Evolutionary conservation across 331 rosid species (phyloP), one percentile per base, ranked within the genome.

Genomic region (Quercus tomentella): DNA sequence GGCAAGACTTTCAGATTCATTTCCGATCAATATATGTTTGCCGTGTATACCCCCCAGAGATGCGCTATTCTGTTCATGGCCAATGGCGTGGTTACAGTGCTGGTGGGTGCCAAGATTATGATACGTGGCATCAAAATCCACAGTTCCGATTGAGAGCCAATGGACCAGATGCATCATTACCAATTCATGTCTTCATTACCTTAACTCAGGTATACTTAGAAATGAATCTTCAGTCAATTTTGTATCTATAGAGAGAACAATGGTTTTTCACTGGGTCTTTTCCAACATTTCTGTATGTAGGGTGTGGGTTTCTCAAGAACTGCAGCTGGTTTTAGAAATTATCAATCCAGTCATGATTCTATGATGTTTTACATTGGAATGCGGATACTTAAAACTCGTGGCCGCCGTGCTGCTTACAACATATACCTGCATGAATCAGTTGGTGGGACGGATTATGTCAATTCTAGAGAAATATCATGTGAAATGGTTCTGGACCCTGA

Each of bases 401-500:
- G 99, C 25, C 90, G 94, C 23, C 97, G 98, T 7, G 99, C 99
- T 69, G 94, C 91, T 56, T 96, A 86, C 88, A 96, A 96, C 75
- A 96, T 96, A 75, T 96, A 96, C 87, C 86, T 96, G 21, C 99
- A 96, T 56, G 99, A 96, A 87, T 96, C 99, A 15, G 99, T 96
- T 22, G 99, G 98, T 26, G 99, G 99, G 80, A 93, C 99, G 17
- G 98, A 96, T 80, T 96, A 96, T 51, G 99, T 96, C 33, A 96
- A 96, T 78, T 96, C 99, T 55, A 88, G 99, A 73, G 99, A 96
- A 90, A 96, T 96, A 90, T 96, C 99, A 4, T 96, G 98, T 60
- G 99, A 96, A 83, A 96, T 96, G 98, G 99, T 96, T 84, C 79
- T 96, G 81, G 99, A 96, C 68, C 99, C 99, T n/a, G 99, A 96